A percentile compares a stretch with the other conserved stretches of the same genome.
Evolutionary conservation across 2,329 filamentous ascomycete species (phyloP).

Genomic region (Talaromyces sp.): DNA sequence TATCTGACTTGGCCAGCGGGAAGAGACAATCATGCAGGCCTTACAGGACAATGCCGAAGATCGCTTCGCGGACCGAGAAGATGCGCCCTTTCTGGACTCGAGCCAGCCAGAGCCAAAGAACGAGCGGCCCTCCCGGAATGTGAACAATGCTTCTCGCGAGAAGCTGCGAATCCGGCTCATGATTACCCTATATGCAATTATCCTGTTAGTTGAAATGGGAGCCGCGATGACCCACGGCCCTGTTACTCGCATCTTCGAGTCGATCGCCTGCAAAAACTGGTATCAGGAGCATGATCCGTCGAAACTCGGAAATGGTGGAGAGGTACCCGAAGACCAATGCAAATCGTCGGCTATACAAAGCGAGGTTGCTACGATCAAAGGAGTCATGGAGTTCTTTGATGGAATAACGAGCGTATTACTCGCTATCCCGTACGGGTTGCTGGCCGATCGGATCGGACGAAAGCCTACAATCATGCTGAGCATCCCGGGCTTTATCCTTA

Average conservation of each 20-base stretch:
- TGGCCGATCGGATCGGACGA: constrained; percentile 46
- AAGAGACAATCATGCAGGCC: constrained; percentile 4
- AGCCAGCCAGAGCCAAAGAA: constrained; percentile 16
- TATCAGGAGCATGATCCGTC: constrained; percentile 39
- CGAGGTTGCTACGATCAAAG: constrained; percentile 47
- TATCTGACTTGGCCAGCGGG: not conserved
- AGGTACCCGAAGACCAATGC: constrained; percentile 45
- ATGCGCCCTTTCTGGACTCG: constrained; percentile 28
- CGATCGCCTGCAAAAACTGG: constrained; percentile 45
- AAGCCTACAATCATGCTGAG: constrained; percentile 42
- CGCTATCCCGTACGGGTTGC: constrained; percentile 46
- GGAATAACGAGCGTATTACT: constrained; percentile 42
- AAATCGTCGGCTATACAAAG: constrained; percentile 47
- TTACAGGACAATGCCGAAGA: constrained; percentile 7
- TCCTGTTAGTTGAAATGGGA: constrained; percentile 43
- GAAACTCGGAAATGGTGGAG: constrained; percentile 39
- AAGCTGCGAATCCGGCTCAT: constrained; percentile 34
- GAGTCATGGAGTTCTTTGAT: constrained; percentile 48
- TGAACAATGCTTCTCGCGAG: constrained; percentile 12
- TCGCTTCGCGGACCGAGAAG: constrained; percentile 26
- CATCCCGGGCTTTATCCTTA: constrained; percentile 38
- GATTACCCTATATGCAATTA: constrained; percentile 39
- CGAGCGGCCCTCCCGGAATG: not conserved
- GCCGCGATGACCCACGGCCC: constrained; percentile 42
- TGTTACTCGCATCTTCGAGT: constrained; percentile 46